A percentile compares a stretch with the other conserved stretches of the same genome.
phyloP scores from a whole-genome alignment of 352 stramenopile species.

The Phytophthora lateralis region DNA sequence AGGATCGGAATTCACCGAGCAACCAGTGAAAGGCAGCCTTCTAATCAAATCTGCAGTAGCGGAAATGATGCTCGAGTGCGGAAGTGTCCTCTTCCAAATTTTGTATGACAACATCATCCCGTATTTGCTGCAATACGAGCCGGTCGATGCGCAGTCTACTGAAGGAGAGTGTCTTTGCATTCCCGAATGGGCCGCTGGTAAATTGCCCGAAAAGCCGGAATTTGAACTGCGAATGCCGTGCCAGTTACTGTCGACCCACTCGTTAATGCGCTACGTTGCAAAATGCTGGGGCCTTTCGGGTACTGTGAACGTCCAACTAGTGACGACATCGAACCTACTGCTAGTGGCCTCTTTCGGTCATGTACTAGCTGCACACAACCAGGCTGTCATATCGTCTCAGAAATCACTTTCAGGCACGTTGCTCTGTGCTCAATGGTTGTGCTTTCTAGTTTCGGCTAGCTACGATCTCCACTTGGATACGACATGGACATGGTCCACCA shows the following conservation, averaged over 20 bases:
- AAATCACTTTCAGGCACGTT: constrained; percentile 27
- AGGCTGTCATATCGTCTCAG: constrained; percentile 26
- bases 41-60: constrained; percentile 34
- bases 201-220: constrained; percentile 6
- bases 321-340: neutral
- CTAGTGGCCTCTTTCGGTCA: constrained; percentile 36
- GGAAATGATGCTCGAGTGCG: constrained; percentile 40
- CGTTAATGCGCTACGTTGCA: constrained; percentile 38
- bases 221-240: constrained; percentile 11
- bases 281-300: constrained; percentile 36
- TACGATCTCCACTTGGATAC: constrained; percentile 17
- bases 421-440: constrained; percentile 45
- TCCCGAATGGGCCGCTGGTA: constrained; percentile 16
- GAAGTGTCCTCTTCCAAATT: constrained; percentile 20
- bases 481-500: constrained; percentile 3
- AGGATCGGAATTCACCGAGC: neutral
- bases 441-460: constrained; percentile 26
- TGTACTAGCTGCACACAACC: constrained; percentile 32
- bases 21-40: constrained; percentile 20
- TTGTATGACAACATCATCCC: constrained; percentile 26
- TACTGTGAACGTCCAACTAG: constrained; percentile 5
- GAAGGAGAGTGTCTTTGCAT: constrained; percentile 15
- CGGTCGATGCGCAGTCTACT: neutral
- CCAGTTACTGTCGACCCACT: constrained; percentile 20
- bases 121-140: constrained; percentile 34